Conservation (phyloP, 768 basidiomycete species). For the Pleurotus djamor region DNA sequence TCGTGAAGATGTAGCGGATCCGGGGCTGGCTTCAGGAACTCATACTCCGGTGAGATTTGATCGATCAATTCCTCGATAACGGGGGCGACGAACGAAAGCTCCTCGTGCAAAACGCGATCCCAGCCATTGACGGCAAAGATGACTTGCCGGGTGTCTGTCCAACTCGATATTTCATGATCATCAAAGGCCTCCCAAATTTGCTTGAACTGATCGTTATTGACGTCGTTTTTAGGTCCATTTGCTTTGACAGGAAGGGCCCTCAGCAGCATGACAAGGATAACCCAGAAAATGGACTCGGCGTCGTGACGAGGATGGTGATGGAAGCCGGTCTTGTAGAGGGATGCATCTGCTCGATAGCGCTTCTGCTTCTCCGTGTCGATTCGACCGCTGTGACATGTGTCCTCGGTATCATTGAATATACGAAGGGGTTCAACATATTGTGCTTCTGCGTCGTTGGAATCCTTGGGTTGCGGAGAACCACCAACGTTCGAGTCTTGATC, state of each 20-base stretch:
- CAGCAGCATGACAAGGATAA: not conserved
- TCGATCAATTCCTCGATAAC: not conserved
- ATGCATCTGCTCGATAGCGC: not conserved
- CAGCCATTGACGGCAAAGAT: not conserved
- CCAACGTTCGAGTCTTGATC: too few species aligned
- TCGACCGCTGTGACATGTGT: not conserved
- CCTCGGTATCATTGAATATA: too few species aligned
- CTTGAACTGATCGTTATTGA: not conserved
- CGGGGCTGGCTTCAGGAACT: not conserved
- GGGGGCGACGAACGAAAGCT: not conserved
- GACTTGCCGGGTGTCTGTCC: not conserved
- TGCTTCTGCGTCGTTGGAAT: too few species aligned
- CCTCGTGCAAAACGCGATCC: not conserved
- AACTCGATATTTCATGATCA: not conserved
- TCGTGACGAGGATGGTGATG: constrained; percentile 3
- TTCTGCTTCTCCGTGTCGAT: not conserved
- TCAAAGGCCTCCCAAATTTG: not conserved
- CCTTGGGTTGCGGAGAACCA: too few species aligned
- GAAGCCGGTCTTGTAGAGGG: too few species aligned
- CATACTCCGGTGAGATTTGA: not conserved
- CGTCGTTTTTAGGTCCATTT: not conserved
- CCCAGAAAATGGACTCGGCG: constrained; percentile 6
- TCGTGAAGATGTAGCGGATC: constrained; percentile 2
- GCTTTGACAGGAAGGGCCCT: not conserved
- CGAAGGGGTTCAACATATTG: too few species aligned